Percentiles rank a stretch among this genome's conserved stretches.
These are phyloP conservation scores for Stemphylium vesicarium DNA, from an alignment of 2,329 filamentous ascomycete species.

Conservation along the genomic window DNA sequence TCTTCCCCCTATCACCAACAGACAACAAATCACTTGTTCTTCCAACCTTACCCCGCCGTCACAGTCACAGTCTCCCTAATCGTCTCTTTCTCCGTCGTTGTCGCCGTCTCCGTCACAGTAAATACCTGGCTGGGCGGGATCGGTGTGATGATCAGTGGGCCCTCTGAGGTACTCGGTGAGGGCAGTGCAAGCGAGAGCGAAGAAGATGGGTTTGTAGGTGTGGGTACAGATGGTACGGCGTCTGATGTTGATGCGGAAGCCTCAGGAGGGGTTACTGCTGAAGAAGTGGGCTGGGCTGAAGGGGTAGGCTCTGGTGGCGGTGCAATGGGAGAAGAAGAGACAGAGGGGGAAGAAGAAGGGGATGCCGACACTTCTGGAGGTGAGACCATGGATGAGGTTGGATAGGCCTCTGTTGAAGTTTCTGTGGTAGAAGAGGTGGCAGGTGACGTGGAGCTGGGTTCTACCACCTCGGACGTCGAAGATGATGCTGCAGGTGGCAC, in stretches of 20 bases:
- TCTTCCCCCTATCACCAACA: neutral
- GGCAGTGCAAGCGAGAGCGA: constrained; percentile 1
- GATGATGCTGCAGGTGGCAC: neutral
- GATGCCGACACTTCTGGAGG: neutral
- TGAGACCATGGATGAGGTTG: neutral
- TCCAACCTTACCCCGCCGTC: constrained; percentile 7
- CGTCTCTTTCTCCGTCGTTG: constrained; percentile 40
- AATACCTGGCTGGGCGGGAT: constrained; percentile 42
- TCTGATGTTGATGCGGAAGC: neutral
- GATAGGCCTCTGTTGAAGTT: constrained; percentile 5
- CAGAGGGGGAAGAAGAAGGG: neutral
- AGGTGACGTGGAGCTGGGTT: neutral
- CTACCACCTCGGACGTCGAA: neutral
- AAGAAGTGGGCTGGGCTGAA: neutral
- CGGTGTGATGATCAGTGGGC: constrained; percentile 41
- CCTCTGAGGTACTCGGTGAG: constrained; percentile 26
- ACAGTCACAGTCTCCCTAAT: constrained; percentile 37
- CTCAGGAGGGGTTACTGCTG: neutral
- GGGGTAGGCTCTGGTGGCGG: neutral
- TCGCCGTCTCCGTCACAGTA: constrained; percentile 43
- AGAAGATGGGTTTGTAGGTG: constrained; percentile 3
- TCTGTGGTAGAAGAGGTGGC: neutral
- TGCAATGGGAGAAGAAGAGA: no score
- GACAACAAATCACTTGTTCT: no score
- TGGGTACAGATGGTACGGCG: neutral